phyloP scores from a whole-genome alignment of 306 rosid species.

The Coriaria nepalensis region DNA sequence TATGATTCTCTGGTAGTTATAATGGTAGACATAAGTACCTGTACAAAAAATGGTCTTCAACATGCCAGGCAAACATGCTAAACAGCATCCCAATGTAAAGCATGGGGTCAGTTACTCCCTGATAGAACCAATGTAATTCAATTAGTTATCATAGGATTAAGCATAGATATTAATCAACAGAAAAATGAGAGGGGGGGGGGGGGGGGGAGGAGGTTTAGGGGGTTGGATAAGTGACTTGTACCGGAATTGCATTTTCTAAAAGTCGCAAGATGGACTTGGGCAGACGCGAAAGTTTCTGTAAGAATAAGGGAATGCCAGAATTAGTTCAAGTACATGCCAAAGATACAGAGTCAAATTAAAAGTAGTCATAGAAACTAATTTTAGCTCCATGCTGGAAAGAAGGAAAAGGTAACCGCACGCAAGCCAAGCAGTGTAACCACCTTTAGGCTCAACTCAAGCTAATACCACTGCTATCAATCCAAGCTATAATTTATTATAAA shows the following conservation, averaged over 20 bases:
- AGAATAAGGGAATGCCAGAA: conserved; percentile 10
- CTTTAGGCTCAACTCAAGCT: neutral
- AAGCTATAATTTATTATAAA: too few relatives aligned
- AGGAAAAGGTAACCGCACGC: neutral
- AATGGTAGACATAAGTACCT: conserved; percentile 32
- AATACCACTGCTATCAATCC: neutral
- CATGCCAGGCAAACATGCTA: conserved; percentile 98
- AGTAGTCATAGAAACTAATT: neutral
- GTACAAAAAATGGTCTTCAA: conserved; percentile 90
- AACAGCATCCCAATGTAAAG: conserved; percentile 94
- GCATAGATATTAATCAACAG: neutral
- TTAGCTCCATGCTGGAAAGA: neutral
- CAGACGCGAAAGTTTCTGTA: conserved; percentile 69
- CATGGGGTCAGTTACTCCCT: conserved; percentile 99
- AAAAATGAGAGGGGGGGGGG: conserved; percentile 8
- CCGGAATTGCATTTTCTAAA: conserved; percentile 74
- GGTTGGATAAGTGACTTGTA: conserved; percentile 23
- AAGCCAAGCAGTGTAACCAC: too few relatives aligned
- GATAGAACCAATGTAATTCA: conserved; percentile 21
- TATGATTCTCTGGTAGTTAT: conserved; percentile 4
- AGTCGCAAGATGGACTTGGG: conserved; percentile 78
- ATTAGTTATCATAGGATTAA: conserved; percentile 8
- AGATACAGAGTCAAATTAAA: neutral
- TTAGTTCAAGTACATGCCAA: conserved; percentile 14
- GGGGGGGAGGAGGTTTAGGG: too few relatives aligned